These are phyloP conservation scores for Sporothrix curviconia DNA, from an alignment of 2,329 filamentous ascomycete genomes.

Conservation along the genomic window DNA sequence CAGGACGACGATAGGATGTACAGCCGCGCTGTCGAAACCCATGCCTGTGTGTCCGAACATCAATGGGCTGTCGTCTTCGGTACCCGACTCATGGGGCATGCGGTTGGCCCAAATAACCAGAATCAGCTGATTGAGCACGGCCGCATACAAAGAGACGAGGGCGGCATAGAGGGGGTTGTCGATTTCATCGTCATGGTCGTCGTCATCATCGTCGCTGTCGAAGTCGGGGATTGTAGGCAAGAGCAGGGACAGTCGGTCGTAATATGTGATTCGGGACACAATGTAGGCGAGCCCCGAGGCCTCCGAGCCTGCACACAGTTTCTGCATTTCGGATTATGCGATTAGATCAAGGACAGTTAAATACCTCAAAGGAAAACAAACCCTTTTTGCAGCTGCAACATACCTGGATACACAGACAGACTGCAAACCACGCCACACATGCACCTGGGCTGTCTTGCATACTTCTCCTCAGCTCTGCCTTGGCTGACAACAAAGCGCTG, in stretches of 20 bases:
- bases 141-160: background rate
- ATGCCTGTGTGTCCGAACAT: too few species aligned
- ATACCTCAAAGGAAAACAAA: background rate
- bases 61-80: too few species aligned
- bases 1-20: background rate
- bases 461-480: constrained; percentile 3
- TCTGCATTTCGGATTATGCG: background rate
- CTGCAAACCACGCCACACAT: constrained; percentile 9
- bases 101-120: background rate
- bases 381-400: too few species aligned
- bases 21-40: background rate
- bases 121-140: constrained; percentile 10
- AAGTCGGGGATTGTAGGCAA: background rate
- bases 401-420: constrained; percentile 7
- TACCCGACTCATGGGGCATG: too few species aligned
- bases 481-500: background rate
- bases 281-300: constrained; percentile 10
- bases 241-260: constrained; percentile 8
- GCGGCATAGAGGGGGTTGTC: background rate
- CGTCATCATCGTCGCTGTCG: background rate
- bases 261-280: constrained; percentile 2
- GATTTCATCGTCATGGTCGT: background rate
- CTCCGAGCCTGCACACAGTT: background rate
- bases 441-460: constrained; percentile 4
- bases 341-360: background rate